Evolutionary conservation across 352 stramenopile genomes (phyloP).

Genomic region (Pythium pyrilobum): DNA sequence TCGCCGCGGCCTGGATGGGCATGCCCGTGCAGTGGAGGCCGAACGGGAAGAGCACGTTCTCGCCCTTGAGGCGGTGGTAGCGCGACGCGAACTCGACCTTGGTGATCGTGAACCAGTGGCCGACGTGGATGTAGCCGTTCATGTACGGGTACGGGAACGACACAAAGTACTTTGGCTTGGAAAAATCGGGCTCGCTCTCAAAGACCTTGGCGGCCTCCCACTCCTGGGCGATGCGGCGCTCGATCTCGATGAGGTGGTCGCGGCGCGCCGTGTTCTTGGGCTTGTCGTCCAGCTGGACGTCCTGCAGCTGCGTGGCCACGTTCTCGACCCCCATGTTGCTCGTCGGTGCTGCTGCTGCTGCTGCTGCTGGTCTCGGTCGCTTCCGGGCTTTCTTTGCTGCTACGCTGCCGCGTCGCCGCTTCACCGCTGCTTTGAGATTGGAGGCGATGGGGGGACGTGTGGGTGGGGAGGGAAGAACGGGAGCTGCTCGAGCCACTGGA

Average conservation of each 20-base stretch:
- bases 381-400: constrained; percentile 2
- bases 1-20: constrained; percentile 99
- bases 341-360: neutral
- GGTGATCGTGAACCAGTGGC: constrained; percentile 96
- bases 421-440: constrained; percentile 3
- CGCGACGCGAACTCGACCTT: constrained; percentile 95
- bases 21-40: constrained; percentile 99
- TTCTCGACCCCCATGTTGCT: constrained; percentile 36
- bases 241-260: constrained; percentile 90
- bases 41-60: constrained; percentile 99
- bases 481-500: neutral
- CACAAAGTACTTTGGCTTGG: constrained; percentile 96
- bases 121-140: constrained; percentile 99
- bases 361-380: neutral
- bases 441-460: constrained; percentile 3
- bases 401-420: constrained; percentile 15
- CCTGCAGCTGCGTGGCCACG: constrained; percentile 74
- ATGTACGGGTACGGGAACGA: constrained; percentile 99
- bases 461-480: neutral
- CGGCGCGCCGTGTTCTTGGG: constrained; percentile 73
- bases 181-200: constrained; percentile 79
- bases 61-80: constrained; percentile 96
- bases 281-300: constrained; percentile 67
- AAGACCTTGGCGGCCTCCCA: constrained; percentile 88
- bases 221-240: constrained; percentile 87